Percentiles rank a stretch among this genome's conserved stretches.
Conservation (phyloP, 306 rosid genomes). For the Hippophae rhamnoides region DNA sequence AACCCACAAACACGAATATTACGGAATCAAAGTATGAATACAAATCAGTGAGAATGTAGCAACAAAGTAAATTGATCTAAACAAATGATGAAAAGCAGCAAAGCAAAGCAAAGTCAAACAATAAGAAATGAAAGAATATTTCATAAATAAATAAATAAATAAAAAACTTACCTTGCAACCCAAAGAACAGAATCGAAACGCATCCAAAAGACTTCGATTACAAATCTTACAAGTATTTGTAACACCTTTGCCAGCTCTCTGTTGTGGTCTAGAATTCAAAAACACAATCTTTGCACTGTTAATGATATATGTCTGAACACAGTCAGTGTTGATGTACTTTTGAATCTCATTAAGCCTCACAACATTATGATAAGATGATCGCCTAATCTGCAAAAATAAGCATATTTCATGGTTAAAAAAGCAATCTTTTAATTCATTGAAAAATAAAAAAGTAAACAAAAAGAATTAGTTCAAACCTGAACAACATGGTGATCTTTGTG, state of each 20-base stretch:
- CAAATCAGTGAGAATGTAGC: no score
- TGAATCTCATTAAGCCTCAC: constrained; percentile 47
- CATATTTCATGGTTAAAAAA: not conserved
- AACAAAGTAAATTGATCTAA: no score
- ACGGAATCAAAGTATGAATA: no score
- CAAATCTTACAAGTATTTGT: constrained; percentile 42
- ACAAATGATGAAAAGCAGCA: no score
- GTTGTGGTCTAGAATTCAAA: constrained; percentile 43
- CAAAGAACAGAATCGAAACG: constrained; percentile 44
- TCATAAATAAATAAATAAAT: not conserved
- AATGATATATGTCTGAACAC: constrained; percentile 40
- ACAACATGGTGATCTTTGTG: constrained; percentile 31
- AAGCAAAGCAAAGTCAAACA: not conserved
- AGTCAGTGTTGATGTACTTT: constrained; percentile 31
- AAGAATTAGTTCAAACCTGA: constrained; percentile 18
- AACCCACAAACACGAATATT: no score
- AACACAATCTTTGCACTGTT: constrained; percentile 44
- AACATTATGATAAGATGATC: constrained; percentile 45
- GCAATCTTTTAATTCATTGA: no score
- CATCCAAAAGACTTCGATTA: constrained; percentile 32
- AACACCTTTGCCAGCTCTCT: constrained; percentile 40
- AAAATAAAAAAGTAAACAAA: not conserved
- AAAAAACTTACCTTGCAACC: constrained; percentile 38
- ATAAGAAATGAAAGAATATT: not conserved
- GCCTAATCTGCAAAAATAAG: constrained; percentile 23